phyloP scores from a whole-genome alignment of 2,329 filamentous ascomycete species.

The Alternaria triticimaculans region DNA sequence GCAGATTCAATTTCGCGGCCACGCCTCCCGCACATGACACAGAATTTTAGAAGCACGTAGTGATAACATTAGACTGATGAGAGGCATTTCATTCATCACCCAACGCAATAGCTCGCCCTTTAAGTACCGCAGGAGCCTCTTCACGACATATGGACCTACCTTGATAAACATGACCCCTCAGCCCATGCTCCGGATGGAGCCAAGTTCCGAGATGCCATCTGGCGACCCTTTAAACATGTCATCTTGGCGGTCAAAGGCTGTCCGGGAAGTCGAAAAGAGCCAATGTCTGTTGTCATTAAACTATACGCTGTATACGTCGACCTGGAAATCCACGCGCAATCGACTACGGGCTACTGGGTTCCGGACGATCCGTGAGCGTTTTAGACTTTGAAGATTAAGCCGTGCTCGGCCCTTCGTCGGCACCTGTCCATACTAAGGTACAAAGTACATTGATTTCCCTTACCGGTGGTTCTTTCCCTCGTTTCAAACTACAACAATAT shows the following conservation, averaged over 20 bases:
- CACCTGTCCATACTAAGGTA: neutral
- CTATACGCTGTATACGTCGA: neutral
- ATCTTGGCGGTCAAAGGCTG: neutral
- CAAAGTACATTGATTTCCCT: neutral
- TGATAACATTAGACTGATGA: neutral
- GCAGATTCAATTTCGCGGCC: rapidly evolving
- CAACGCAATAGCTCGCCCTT: neutral
- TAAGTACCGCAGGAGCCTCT: neutral
- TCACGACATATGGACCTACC: neutral
- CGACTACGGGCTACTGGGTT: neutral
- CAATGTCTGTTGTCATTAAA: neutral
- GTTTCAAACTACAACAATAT: rapidly evolving
- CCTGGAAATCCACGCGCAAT: neutral
- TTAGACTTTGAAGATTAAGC: neutral
- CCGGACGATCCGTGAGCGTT: neutral
- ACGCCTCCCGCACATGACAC: neutral
- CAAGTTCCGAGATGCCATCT: neutral
- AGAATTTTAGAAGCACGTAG: rapidly evolving
- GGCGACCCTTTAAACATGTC: neutral
- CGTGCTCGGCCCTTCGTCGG: neutral
- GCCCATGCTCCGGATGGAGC: neutral
- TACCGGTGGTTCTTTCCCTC: neutral
- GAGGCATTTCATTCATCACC: rapidly evolving
- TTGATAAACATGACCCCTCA: neutral
- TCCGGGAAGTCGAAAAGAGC: neutral